phyloP scores from a whole-genome alignment of 179 eudicot genomes.

The Spinacia oleracea region DNA sequence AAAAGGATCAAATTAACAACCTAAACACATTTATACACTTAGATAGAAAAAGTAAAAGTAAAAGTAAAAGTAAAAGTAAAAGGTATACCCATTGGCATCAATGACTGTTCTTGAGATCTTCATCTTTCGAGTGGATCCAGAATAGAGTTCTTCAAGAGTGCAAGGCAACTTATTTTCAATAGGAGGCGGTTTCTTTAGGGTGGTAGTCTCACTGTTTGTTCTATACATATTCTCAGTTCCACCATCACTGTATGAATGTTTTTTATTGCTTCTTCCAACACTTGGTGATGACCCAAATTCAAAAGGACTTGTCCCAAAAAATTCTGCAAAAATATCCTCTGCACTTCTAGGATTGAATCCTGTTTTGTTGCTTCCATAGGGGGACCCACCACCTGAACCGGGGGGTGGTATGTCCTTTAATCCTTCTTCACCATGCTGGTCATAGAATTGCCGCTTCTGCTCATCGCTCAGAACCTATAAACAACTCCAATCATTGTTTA shows the following conservation, averaged over 20 bases:
- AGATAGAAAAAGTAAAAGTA: not conserved
- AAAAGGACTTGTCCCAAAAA: constrained; percentile 89
- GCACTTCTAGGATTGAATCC: constrained; percentile 78
- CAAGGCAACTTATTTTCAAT: constrained; percentile 62
- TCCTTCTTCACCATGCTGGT: constrained; percentile 91
- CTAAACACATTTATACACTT: not conserved
- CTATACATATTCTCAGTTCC: constrained; percentile 41
- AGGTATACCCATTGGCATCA: constrained; percentile 60
- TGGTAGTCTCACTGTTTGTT: constrained; percentile 25
- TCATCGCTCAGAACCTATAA: constrained; percentile 80
- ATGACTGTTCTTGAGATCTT: constrained; percentile 65
- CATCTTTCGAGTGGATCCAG: constrained; percentile 78
- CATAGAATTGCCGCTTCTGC: constrained; percentile 57
- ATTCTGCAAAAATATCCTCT: constrained; percentile 89
- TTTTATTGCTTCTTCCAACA: constrained; percentile 43
- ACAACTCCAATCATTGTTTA: too few relatives aligned
- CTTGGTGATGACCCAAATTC: constrained; percentile 55
- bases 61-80: not conserved
- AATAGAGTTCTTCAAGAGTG: constrained; percentile 68
- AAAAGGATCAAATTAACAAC: too few relatives aligned
- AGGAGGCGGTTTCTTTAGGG: constrained; percentile 65
- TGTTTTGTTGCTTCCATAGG: constrained; percentile 30
- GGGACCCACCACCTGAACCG: constrained; percentile 34
- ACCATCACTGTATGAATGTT: constrained; percentile 51
- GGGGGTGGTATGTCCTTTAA: constrained; percentile 61